These are phyloP conservation scores for Xylaria bambusicola DNA, from an alignment of 495 filamentous ascomycete species.

Conservation along the genomic window DNA sequence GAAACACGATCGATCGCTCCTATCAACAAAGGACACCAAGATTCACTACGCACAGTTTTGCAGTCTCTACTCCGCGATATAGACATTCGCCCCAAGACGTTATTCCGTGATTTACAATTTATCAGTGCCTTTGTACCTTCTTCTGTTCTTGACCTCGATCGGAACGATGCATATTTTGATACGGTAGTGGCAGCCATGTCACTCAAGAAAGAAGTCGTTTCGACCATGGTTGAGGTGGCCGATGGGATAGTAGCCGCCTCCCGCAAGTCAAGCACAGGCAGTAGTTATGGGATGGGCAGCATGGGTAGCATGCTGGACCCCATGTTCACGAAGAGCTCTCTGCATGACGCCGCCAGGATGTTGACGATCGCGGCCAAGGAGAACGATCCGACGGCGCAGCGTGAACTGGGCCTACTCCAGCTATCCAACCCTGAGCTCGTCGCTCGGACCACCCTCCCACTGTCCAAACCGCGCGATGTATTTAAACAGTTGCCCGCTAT, in stretches of 20 bases:
- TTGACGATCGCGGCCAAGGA: constrained; percentile 95
- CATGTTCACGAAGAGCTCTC: constrained; percentile 56
- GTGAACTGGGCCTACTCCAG: constrained; percentile 92
- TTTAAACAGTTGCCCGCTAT: constrained; percentile 91
- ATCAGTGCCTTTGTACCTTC: constrained; percentile 90
- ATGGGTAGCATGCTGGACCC: constrained; percentile 21
- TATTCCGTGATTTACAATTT: constrained; percentile 94
- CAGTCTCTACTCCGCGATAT: constrained; percentile 76
- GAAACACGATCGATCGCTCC: constrained; percentile 49
- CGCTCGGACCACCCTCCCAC: constrained; percentile 77
- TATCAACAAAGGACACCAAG: constrained; percentile 62
- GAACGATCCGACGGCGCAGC: constrained; percentile 86
- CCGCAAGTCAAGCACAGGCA: constrained; percentile 49
- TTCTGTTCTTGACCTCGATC: constrained; percentile 77
- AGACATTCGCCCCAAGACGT: constrained; percentile 78
- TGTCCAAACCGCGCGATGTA: constrained; percentile 83
- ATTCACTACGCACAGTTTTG: constrained; percentile 77
- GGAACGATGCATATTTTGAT: constrained; percentile 93
- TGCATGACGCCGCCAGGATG: constrained; percentile 87
- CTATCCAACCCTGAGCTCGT: constrained; percentile 90
- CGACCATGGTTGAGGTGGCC: constrained; percentile 85
- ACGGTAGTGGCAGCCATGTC: constrained; percentile 83
- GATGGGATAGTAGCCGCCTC: constrained; percentile 69
- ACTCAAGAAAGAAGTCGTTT: constrained; percentile 86
- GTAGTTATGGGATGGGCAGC: constrained; percentile 24